Base-by-base conservation (phyloP, 345 rosid species). In the Ceriops tagal region DNA sequence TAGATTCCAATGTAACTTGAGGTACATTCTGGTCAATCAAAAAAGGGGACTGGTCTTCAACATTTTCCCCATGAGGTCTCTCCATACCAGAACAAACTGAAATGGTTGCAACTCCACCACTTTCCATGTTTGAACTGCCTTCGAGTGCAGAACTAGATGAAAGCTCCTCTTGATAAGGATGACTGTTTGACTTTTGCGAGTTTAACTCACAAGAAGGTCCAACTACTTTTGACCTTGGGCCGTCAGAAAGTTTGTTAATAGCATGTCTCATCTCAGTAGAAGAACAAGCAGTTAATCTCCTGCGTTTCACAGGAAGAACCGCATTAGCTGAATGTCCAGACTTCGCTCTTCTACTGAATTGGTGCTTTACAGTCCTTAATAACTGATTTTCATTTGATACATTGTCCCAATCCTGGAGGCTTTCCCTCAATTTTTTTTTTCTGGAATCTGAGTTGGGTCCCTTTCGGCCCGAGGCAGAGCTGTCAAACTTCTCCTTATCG, bases 221-320 rank as follows among this genome's bases (percentile, higher is more conserved):
- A 31, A 66, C 57, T 61, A 70, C 75, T 65, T 80, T 73, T 65
- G 87, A 72, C 53, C 75, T 73, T n/a, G 20, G 60, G 53, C 68
- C 75, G 21, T 16, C 70, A 39, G 79, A 57, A 26, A 73, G 59
- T 58, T 71, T 78, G 62, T 80, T 79, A 24, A 55, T 35, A 28
- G 72, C 75, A 52, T 58, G 63, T 60, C 57, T 74, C 53, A 61
- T 64, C 58, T 83, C 93, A 53, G 76, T 49, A 71, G 62, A 82
- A 19, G 78, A 66, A 70, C 91, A 86, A 72, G 85, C 80, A 62
- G 81, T 79, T 74, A 88, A 80, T 69, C 85, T 82, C 60, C 81
- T 73, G 37, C 81, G 81, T 80, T 88, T 88, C 69, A 69, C 55
- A 16, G 65, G 67, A 60, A 85, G 86, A 47, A 76, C 85, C 64